Evolutionary conservation across 768 basidiomycete genomes (phyloP), one percentile per base, ranked within the genome.

Genomic region (Pleurotus tuoliensis): DNA sequence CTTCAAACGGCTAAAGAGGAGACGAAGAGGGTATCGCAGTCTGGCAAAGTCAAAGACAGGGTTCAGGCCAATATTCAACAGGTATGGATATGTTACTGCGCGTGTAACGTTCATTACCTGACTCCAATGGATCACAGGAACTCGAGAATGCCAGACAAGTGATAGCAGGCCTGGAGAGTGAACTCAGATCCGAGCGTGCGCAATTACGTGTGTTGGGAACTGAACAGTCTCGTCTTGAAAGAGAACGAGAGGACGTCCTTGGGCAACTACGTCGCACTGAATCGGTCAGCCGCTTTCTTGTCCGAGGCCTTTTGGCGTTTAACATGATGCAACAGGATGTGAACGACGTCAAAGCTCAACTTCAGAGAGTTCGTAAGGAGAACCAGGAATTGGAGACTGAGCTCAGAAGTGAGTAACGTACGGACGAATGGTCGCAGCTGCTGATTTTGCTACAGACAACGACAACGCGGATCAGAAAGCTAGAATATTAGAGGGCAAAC

Each of bases 311-410:
- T 20, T 47, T 16, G 41, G 62, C 25, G 46, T 51, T 45, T 63
- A 58, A 43, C 11, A 4, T 24, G 16, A n/a, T 5, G 50, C 25
- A 20, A 20, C 61, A 92, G 90, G 90, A 91, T 63, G 90, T 93
- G 82, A 82, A 87, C 22, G 88, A 87, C 50, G 81, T 93, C 43
- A 86, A 83, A 60, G 69, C 78, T 11, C 85, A 93, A 34, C 68
- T 92, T 5, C 82, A 86, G 44, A 77, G 76, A 55, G 73, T 82
- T 68, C 93, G 90, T 69, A 81, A 83, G 57, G 86, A 90, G 63
- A 92, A 87, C 60, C 77, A 83, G 22, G 82, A 82, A 16, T 74
- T 94, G 24, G 90, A 92, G 67, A 76, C 73, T 47, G 90, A 93
- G 57, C 76, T 92, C 44, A 80, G 88, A 71, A 77, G 90, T 88